These are phyloP conservation scores for Chrysosporium keratinophilum DNA, from an alignment of 2,329 filamentous ascomycete genomes.

Conservation along the genomic window DNA sequence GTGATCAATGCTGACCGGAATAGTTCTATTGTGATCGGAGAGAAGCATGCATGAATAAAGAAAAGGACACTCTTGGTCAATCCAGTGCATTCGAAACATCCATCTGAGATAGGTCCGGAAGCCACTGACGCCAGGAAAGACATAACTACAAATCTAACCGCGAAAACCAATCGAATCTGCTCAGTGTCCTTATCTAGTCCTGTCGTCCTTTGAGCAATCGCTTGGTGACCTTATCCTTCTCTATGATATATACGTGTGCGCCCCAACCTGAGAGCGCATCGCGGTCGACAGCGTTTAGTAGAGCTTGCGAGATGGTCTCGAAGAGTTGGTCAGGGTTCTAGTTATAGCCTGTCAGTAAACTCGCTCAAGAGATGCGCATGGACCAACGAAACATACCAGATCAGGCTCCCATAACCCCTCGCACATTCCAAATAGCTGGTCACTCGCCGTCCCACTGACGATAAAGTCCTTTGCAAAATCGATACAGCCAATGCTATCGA, in stretches of 20 bases:
- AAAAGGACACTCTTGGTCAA: neutral
- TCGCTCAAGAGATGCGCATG: neutral
- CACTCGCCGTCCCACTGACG: conserved; percentile 87
- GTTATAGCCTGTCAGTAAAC: neutral
- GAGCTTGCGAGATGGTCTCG: conserved; percentile 92
- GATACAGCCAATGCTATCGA: conserved; percentile 98
- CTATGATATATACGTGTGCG: conserved; percentile 97
- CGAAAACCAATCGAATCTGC: neutral
- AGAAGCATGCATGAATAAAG: neutral
- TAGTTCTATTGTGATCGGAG: too few species aligned
- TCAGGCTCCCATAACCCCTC: conserved; percentile 97
- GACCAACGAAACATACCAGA: conserved; percentile 53
- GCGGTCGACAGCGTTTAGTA: conserved; percentile 91
- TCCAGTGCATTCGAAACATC: neutral
- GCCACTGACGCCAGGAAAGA: conserved; percentile 6
- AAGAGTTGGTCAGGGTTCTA: conserved; percentile 89
- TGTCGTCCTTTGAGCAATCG: conserved; percentile 95
- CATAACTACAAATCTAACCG: conserved; percentile 6
- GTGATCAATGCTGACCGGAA: too few species aligned
- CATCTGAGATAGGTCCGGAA: conserved; percentile 4
- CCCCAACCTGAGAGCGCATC: conserved; percentile 97
- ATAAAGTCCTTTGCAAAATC: conserved; percentile 99
- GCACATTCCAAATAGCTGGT: conserved; percentile 98
- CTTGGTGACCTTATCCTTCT: conserved; percentile 99
- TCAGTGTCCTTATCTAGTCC: conserved; percentile 49